Conservation (phyloP, 1,284 basidiomycete genomes). For the Pseudozyma sp. region DNA sequence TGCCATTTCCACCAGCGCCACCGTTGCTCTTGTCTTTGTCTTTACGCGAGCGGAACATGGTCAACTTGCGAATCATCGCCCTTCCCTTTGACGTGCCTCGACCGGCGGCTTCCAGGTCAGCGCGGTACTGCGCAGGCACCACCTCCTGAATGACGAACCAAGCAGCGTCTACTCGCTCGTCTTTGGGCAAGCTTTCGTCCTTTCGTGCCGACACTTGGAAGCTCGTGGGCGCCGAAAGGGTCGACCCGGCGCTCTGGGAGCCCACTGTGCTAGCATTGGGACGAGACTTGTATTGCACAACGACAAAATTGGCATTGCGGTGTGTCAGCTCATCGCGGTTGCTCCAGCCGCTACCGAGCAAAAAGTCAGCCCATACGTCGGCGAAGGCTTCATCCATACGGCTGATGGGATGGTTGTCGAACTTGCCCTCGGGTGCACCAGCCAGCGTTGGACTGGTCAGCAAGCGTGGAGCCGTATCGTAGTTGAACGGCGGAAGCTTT, state of each 20-base stretch:
- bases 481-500: conserved; percentile 59
- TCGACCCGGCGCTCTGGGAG: conserved; percentile 34
- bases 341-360: conserved; percentile 66
- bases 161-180: conserved; percentile 57
- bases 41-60: conserved; percentile 53
- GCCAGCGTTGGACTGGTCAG: conserved; percentile 49
- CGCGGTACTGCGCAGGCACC: conserved; percentile 64
- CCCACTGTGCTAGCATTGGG: conserved; percentile 49
- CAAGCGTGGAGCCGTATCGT: conserved; percentile 56
- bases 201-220: conserved; percentile 26
- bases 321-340: conserved; percentile 67
- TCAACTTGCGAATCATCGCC: conserved; percentile 66
- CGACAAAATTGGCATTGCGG: conserved; percentile 65
- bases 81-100: conserved; percentile 41
- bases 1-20: background rate
- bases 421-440: conserved; percentile 16
- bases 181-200: conserved; percentile 28
- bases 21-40: conserved; percentile 28
- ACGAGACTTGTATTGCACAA: conserved; percentile 63
- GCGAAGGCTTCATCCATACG: conserved; percentile 64
- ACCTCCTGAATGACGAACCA: conserved; percentile 67
- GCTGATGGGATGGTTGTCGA: conserved; percentile 47
- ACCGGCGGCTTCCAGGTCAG: conserved; percentile 53
- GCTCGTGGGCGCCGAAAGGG: conserved; percentile 25
- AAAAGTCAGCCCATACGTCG: conserved; percentile 66